Evolutionary conservation across 139 green algal species (phyloP).

Genomic region (Chlorella sp.): DNA sequence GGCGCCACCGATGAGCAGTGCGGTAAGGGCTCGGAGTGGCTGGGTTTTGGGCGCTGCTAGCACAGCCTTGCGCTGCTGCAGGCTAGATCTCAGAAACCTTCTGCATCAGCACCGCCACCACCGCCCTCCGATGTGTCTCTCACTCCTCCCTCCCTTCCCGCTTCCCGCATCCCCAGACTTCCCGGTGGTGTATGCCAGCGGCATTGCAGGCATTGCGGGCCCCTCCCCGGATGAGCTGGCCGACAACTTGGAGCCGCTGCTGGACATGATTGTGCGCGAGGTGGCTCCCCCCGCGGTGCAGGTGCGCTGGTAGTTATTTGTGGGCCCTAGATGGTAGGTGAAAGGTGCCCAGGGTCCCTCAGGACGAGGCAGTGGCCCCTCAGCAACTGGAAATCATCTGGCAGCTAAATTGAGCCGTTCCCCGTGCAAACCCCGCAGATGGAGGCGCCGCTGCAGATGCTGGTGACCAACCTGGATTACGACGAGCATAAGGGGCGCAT

Average conservation of each 20-base stretch:
- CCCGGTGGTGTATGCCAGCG: conserved; percentile 93
- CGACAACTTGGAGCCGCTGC: conserved; percentile 93
- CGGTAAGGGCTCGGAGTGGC: conserved; percentile 37
- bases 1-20: conserved; percentile 96
- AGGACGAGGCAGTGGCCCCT: too few species aligned
- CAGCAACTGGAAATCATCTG: too few species aligned
- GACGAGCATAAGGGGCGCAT: conserved; percentile 97
- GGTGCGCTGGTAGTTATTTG: background rate
- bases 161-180: conserved; percentile 39
- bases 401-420: too few species aligned
- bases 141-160: background rate
- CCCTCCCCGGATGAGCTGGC: conserved; percentile 69
- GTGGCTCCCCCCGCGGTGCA: conserved; percentile 80
- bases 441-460: conserved; percentile 90
- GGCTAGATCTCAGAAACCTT: background rate
- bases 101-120: background rate
- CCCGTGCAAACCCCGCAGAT: background rate
- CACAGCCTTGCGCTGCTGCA: too few species aligned
- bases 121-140: background rate
- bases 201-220: conserved; percentile 92
- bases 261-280: conserved; percentile 91
- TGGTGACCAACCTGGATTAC: conserved; percentile 96
- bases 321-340: background rate
- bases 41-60: background rate
- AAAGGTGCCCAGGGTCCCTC: too few species aligned